Evolutionary conservation across 202 grass and related monocot species (phyloP), one percentile per base, ranked within the genome.

Genomic region (Cymbopogon flexuosus): DNA sequence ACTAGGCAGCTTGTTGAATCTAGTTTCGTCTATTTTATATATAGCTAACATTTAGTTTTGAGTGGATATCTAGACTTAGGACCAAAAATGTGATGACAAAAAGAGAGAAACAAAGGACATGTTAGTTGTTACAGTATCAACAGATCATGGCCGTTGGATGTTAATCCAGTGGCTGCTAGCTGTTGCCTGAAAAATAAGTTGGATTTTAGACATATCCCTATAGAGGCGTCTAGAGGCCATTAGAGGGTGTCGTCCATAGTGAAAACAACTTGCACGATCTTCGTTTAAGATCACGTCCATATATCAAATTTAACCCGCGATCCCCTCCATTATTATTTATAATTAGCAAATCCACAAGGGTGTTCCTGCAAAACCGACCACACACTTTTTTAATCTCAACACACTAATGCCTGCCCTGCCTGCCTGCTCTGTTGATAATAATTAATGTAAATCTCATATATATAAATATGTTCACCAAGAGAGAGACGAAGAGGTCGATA

Each of bases 281-380:
- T 51, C 1, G 47, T 15, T 47, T 1, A 54, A 21, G 2, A 82
- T 40, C 37, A 40, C 8, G 37, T 40, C 37, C 37, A 40, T 40
- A 40, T 40, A 40, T 40, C 37, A 40, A 40, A 40, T 9, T 40
- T 39, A 40, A 40, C 37, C 37, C 37, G 7, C 36, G 6, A 7
- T 6, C 6, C 7, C 6, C 36, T 37, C 36, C 36, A 37, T 37
- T 37, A 5, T 7, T 6, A 37, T 37, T 37, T 5, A 37, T 37
- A 37, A 40, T 40, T 8, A 40, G 37, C 37, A 9, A 40, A 40
- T 40, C 6, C 1, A 9, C 22, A 42, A 29, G 83, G 58, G 10
- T 24, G 57, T 79, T 65, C 64, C 0, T 57, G 83, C 58, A 64
- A 85, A 64, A 72, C 3, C 22, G 11, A 5, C 67, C 57, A 16